Evolutionary conservation across 192 early-diverging fungal species (phyloP).

Genomic region (Backusella mclennaniae): DNA sequence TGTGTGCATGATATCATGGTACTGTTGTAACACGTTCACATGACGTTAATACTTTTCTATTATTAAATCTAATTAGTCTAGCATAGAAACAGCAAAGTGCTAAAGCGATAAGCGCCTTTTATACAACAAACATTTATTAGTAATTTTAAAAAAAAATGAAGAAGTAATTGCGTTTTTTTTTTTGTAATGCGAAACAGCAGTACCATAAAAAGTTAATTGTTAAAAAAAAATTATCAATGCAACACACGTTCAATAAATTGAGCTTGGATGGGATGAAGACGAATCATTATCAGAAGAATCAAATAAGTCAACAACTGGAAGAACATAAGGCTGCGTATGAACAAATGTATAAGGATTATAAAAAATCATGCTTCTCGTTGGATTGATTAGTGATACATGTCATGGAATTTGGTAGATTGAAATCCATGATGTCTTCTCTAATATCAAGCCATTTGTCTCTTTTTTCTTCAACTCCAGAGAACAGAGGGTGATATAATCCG

Average conservation of each 20-base stretch:
- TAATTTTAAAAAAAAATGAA: background rate
- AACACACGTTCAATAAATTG: background rate
- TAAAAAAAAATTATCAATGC: background rate
- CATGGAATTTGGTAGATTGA: conserved; percentile 2
- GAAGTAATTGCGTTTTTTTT: background rate
- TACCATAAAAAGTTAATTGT: background rate
- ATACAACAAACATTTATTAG: background rate
- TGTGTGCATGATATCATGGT: background rate
- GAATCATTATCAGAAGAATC: background rate
- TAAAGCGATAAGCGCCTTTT: background rate
- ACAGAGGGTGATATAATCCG: conserved; percentile 29
- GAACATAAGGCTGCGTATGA: background rate
- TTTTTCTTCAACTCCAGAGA: conserved; percentile 14
- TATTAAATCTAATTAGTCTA: background rate
- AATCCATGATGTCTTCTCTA: conserved; percentile 9
- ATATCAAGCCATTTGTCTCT: conserved; percentile 17
- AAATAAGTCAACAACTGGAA: background rate
- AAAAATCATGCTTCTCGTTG: conserved; percentile 17
- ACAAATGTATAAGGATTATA: conserved; percentile 10
- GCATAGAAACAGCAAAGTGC: background rate
- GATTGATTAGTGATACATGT: background rate
- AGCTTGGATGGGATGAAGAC: background rate
- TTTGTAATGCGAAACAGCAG: background rate
- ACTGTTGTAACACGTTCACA: background rate
- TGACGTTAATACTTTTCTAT: background rate